Base-by-base conservation (phyloP, 192 early-diverging fungal species). In the Backusella circina region DNA sequence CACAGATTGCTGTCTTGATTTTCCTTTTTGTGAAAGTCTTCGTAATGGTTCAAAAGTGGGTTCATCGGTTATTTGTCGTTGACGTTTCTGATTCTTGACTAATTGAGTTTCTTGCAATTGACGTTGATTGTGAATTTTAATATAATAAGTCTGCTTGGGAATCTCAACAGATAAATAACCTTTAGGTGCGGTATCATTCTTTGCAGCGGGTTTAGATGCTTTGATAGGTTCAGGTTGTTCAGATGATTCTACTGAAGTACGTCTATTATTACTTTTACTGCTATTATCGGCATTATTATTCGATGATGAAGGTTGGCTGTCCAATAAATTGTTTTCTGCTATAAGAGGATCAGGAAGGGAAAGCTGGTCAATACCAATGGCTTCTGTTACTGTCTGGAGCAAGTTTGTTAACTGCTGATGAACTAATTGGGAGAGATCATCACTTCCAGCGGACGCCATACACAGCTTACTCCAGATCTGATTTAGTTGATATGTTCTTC, bases 381-480 rank as follows among this genome's bases (percentile, higher is more conserved):
- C n/a, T 37, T 74, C 33, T 33, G 72, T 70, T 23, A 78, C 13
- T 10, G 72, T 28, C 23, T 68, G 23, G 5, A 74, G 38, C 15
- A 78, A n/a, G 5, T 10, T 33, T 7, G 37, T 30, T 26, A 64
- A n/a, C 15, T 70, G 67, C 18, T 36, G 39, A 32, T 77, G 71
- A 2, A 74, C 79, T 66, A 77, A 70, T 28, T 41, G 50, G 2
- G 73, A 75, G 15, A 76, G 67, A 51, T 84, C 79, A n/a, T 83
- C 74, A 38, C 71, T 79, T 16, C 74, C 82, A 38, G 79, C 76
- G n/a, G 79, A 67, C 6, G 78, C 73, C 50, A 76, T 74, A 65
- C 85, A 86, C 16, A 89, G 74, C 26, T 86, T 83, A 16, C 85
- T 82, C 23, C 86, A 86, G 4, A 86, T 37, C 9, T 77, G 73